phyloP scores from a whole-genome alignment of 2,329 filamentous ascomycete genomes.

The Colletotrichum musae region DNA sequence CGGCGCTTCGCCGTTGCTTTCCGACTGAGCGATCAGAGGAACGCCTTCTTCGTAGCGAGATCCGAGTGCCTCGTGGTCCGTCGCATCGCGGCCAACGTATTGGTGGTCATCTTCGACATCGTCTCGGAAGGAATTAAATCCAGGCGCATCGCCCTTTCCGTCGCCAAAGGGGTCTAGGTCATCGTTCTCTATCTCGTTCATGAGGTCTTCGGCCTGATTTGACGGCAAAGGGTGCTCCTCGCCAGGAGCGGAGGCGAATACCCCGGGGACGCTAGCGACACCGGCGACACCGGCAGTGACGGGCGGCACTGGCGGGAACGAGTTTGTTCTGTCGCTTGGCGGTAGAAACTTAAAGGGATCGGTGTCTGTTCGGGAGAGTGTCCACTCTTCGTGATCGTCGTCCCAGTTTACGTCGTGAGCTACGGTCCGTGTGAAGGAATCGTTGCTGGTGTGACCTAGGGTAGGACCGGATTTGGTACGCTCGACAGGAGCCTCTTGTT shows the following conservation, averaged over 20 bases:
- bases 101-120: constrained; percentile 46
- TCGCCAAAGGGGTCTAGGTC: constrained; percentile 58
- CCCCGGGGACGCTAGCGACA: background rate
- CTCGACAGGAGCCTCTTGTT: constrained; percentile 10
- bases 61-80: constrained; percentile 62
- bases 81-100: constrained; percentile 60
- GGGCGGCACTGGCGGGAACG: constrained; percentile 71
- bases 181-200: constrained; percentile 66
- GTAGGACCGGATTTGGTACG: constrained; percentile 27
- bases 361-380: constrained; percentile 63
- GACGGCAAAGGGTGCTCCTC: constrained; percentile 59
- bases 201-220: constrained; percentile 67
- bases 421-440: constrained; percentile 76
- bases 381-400: constrained; percentile 74
- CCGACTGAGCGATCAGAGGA: constrained; percentile 68
- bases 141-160: constrained; percentile 15
- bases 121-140: constrained; percentile 44
- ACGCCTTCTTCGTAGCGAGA: constrained; percentile 79
- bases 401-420: constrained; percentile 73
- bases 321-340: constrained; percentile 71
- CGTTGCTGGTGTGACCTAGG: constrained; percentile 66
- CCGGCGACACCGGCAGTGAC: constrained; percentile 34
- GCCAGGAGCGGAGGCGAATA: constrained; percentile 11
- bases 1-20: constrained; percentile 47
- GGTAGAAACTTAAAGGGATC: constrained; percentile 75